Evolutionary conservation across 305 asterid species (phyloP).

Genomic region (Rubia peregrina): DNA sequence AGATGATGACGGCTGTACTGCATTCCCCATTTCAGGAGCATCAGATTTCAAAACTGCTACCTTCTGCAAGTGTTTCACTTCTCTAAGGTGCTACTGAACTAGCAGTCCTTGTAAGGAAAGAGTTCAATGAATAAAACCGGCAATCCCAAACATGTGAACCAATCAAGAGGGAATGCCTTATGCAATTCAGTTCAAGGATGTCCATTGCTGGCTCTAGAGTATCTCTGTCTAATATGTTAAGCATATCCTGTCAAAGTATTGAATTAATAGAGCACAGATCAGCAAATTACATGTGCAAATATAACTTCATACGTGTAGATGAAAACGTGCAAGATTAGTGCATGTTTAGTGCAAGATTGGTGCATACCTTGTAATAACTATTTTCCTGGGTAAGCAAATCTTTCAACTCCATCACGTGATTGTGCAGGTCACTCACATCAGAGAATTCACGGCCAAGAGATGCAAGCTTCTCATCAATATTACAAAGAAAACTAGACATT

Average conservation of each 20-base stretch:
- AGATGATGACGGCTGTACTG: conserved; percentile 43
- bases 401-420: conserved; percentile 45
- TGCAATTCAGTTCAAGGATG: conserved; percentile 70
- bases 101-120: conserved; percentile 45
- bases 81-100: conserved; percentile 31
- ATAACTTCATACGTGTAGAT: not conserved
- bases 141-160: conserved; percentile 69
- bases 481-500: conserved; percentile 50
- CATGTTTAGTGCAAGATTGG: conserved; percentile 25
- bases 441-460: conserved; percentile 40
- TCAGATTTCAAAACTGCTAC: conserved; percentile 25
- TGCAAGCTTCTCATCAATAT: conserved; percentile 39
- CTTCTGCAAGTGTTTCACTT: conserved; percentile 23
- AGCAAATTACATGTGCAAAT: not conserved
- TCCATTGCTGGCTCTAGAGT: conserved; percentile 32
- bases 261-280: conserved; percentile 10
- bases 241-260: conserved; percentile 40
- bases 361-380: conserved; percentile 49
- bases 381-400: conserved; percentile 50
- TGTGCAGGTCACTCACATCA: conserved; percentile 43
- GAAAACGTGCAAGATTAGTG: conserved; percentile 16
- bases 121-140: conserved; percentile 45
- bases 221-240: conserved; percentile 30
- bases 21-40: conserved; percentile 41
- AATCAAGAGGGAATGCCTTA: conserved; percentile 63